Base-by-base conservation (phyloP, 2,329 filamentous ascomycete species). In the Fonsecaea nubica region DNA sequence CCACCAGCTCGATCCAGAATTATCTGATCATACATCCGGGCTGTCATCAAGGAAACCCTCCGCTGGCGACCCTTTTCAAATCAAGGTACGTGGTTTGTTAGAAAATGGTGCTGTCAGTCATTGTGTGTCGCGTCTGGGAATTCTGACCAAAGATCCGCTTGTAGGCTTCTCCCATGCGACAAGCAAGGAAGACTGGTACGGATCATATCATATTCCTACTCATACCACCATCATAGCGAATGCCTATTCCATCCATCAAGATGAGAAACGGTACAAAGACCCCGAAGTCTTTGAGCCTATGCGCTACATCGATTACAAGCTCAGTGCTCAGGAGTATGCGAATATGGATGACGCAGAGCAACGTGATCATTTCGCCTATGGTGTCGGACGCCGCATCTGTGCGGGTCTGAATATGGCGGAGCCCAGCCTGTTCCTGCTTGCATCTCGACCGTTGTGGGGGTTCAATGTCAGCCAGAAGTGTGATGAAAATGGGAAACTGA, bases 351-450 rank as follows among this genome's bases (percentile, higher is more conserved):
- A 64, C 15, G 42, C 62, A n/a, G 32, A 33, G 6, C 55, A 64
- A 9, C 62, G 62, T 2, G 62, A 64, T 21, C 62, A 64, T 35
- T 64, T 30, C 32, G 55, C 32, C 3, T 64, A 40, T 58, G 62
- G 82, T 0, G 79, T 78, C 4, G 84, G 83, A 0, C 77, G 85
- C 8, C 78, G 86, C 9, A 45, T 64, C 33, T 64, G 62, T 35
- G 80, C 75, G 0, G 83, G 84, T 0, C 79, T 83, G 63, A 84
- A 86, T 52, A 77, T 87, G 1, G 83, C 83, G 0, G 79, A 82
- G 32, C 80, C 83, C 0, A 85, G 81, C 0, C 77, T 86, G 0
- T 75, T 77, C 2, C 77, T 83, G 5, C 80, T 78, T 38, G 80
- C 83, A 12, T 78, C 81, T 0, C 77, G 80, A 1, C 75, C 83